Base-by-base conservation (phyloP, 2,329 filamentous ascomycete species). In the Pleoardoris graminearum region DNA sequence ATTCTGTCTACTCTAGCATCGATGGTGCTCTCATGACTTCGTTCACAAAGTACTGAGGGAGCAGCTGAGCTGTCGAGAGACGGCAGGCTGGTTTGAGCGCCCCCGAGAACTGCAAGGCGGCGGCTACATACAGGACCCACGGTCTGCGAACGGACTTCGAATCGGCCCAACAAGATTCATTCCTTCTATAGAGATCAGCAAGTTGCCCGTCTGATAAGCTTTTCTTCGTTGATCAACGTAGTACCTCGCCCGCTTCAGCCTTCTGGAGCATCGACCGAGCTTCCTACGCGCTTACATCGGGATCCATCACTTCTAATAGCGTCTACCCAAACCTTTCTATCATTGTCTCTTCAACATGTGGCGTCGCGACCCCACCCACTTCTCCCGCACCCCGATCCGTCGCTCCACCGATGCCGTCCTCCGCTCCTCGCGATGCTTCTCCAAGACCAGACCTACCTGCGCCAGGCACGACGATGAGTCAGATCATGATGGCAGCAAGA, bases 351-450 rank as follows among this genome's bases (percentile, higher is more conserved):
- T 44, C 55, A 37, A 29, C 1, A 47, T 47, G 69, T 69, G 67
- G 67, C 67, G 62, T 32, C 64, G 62, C 39, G 63, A 70, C 44
- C 57, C 66, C 19, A 59, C 60, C 7, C 51, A 62, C 23, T 65
- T 61, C 53, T 51, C 53, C 25, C 58, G 58, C 43, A 60, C 59
- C 5, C 57, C 62, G 21, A 49, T 64, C 33, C 59, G 67, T 37
- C 65, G 59, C 43, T 63, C 63, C 44, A 49, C 59, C 16, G 61
- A 66, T 27, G 55, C 63, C 30, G 38, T 51, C 21, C 54, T 69
- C n/a, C 62, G 63, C 12, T 19, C 44, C 30, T 55, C 61, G 21
- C 61, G 67, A 30, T 63, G 61, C 60, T 69, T 71, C 59, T 70
- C 68, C 19, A 63, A 58, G 21, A 58, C 65, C 19, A 62, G 58